phyloP scores from a whole-genome alignment of 1,284 basidiomycete species.

The Tilletia setariae region DNA sequence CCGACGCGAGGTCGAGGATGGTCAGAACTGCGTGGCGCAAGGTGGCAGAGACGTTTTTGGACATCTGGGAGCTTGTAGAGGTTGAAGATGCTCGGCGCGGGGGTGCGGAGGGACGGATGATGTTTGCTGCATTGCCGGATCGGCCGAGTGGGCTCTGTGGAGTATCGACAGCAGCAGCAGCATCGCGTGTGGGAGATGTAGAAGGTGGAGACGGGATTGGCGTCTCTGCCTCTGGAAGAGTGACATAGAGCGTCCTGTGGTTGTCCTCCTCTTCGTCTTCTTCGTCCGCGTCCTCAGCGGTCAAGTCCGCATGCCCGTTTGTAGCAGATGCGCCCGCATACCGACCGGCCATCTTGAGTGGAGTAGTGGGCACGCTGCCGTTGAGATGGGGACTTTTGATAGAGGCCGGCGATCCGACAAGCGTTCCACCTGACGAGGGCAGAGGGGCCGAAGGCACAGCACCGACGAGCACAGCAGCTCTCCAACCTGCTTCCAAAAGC shows the following conservation, averaged over 20 bases:
- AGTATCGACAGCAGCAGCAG: neutral
- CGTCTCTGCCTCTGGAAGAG: neutral
- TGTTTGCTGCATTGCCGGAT: neutral
- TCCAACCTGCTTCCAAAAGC: neutral
- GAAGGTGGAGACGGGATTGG: neutral
- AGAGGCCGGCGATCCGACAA: neutral
- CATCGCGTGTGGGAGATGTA: neutral
- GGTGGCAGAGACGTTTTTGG: neutral
- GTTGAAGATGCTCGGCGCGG: neutral
- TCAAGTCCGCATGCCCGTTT: neutral
- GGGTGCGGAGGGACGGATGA: neutral
- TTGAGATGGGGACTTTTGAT: neutral
- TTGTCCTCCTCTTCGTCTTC: neutral
- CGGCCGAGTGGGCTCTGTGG: neutral
- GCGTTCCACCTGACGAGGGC: neutral
- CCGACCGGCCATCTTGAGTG: neutral
- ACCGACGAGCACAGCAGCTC: neutral
- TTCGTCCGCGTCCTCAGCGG: neutral
- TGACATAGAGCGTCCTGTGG: conserved; percentile 11
- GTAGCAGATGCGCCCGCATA: neutral
- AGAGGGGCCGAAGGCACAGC: neutral
- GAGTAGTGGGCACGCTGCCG: neutral
- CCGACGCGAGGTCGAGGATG: conserved; percentile 14
- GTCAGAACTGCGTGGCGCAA: conserved; percentile 7
- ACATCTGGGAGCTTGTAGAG: neutral